A percentile compares a stretch with the other conserved stretches of the same genome.
These are phyloP conservation scores for Dalbergia oliveri DNA, from an alignment of 306 rosid species.

Conservation along the genomic window DNA sequence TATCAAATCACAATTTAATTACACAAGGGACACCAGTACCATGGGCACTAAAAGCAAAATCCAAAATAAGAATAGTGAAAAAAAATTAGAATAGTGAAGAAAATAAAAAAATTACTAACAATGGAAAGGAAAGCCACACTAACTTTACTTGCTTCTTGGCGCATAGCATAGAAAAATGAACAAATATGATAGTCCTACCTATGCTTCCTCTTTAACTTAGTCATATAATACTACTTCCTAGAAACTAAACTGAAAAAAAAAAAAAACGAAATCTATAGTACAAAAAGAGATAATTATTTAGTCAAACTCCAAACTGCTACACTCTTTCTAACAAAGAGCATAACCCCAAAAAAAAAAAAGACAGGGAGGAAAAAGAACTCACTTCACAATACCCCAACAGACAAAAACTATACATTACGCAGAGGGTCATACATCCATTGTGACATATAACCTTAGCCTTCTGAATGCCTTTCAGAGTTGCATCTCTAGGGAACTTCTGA, in stretches of 20 bases:
- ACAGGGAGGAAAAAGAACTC: background rate
- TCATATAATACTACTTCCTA: background rate
- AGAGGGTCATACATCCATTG: conserved; percentile 16
- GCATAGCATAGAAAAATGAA: background rate
- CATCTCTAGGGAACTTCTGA: conserved; percentile 28
- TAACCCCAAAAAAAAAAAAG: background rate
- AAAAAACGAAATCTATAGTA: background rate
- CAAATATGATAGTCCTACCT: background rate
- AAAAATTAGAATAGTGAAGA: too few relatives aligned
- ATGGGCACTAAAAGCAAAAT: too few relatives aligned
- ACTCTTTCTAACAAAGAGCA: conserved; percentile 28
- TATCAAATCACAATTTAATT: too few relatives aligned
- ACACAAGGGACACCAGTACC: too few relatives aligned
- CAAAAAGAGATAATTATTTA: conserved; percentile 12
- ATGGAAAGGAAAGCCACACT: background rate
- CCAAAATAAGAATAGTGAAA: too few relatives aligned
- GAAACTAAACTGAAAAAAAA: background rate
- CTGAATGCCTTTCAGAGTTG: conserved; percentile 21
- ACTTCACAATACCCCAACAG: background rate
- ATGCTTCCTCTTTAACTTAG: background rate
- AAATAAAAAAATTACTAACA: background rate
- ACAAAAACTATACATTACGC: conserved; percentile 22
- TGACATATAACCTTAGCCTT: conserved; percentile 36
- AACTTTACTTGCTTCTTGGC: background rate
- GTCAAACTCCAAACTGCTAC: conserved; percentile 15